phyloP scores from a whole-genome alignment of 2,329 filamentous ascomycete species.

The Colletotrichum higginsianum region DNA sequence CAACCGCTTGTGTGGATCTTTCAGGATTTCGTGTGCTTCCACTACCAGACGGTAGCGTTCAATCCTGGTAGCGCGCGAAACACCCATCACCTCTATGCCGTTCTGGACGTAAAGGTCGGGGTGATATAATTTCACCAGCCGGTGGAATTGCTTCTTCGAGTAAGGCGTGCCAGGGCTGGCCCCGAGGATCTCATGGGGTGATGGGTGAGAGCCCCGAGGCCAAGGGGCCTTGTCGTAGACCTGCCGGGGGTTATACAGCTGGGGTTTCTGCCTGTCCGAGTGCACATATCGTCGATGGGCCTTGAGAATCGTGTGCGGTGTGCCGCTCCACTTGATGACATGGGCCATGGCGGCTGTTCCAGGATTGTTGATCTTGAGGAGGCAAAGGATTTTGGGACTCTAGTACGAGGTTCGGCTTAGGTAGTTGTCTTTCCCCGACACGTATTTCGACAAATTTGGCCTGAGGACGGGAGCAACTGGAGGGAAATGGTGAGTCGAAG shows the following conservation, averaged over 20 bases:
- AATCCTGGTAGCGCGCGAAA: slow-evolving; percentile 14
- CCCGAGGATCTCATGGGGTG: slow-evolving; percentile 42
- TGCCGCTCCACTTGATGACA: not conserved
- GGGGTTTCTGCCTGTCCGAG: not conserved
- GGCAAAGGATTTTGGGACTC: no score
- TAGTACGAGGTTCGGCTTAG: no score
- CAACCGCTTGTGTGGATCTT: slow-evolving; percentile 29
- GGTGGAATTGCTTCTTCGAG: slow-evolving; percentile 41
- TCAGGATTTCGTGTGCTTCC: slow-evolving; percentile 41
- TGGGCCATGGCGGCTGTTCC: not conserved
- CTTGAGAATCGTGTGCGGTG: slow-evolving; percentile 6
- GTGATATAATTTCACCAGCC: slow-evolving; percentile 45
- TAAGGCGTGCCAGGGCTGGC: slow-evolving; percentile 27
- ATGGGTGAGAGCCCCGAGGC: slow-evolving; percentile 35
- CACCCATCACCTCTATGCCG: not conserved
- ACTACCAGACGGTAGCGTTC: slow-evolving; percentile 43
- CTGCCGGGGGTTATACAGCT: not conserved
- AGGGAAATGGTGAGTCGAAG: not conserved
- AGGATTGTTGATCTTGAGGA: no score
- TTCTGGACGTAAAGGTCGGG: slow-evolving; percentile 37
- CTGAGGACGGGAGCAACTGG: not conserved
- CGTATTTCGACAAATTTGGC: no score
- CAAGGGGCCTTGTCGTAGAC: slow-evolving; percentile 18
- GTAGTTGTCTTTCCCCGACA: no score
- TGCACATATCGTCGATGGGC: slow-evolving; percentile 6